Evolutionary conservation across 305 asterid species (phyloP).

Genomic region (Salvia sclarea): DNA sequence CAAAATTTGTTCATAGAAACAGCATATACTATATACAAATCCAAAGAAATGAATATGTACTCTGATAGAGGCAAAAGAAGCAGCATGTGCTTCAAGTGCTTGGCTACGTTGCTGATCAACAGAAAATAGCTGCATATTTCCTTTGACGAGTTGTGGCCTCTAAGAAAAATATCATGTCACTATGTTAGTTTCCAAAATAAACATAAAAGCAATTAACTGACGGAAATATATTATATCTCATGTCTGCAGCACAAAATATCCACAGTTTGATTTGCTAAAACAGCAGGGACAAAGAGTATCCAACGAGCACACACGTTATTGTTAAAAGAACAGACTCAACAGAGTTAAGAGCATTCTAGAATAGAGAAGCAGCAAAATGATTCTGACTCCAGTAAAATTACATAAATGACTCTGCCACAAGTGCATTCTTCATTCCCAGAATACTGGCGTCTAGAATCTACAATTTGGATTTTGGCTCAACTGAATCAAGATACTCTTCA

Average conservation of each 20-base stretch:
- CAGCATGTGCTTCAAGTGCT: slow-evolving; percentile 98
- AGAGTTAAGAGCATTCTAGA: slow-evolving; percentile 5
- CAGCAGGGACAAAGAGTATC: background rate
- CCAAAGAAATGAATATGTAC: slow-evolving; percentile 42
- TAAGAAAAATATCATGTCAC: slow-evolving; percentile 33
- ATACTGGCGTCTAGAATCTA: background rate
- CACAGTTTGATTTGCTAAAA: background rate
- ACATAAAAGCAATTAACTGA: background rate
- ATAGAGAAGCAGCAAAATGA: background rate
- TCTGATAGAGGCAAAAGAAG: slow-evolving; percentile 83
- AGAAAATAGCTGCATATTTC: slow-evolving; percentile 91
- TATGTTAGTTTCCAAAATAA: slow-evolving; percentile 28
- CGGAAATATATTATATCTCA: background rate
- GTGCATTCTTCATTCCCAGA: background rate
- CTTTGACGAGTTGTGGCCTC: slow-evolving; percentile 94
- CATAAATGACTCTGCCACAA: background rate
- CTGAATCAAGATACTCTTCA: background rate
- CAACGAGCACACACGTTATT: background rate
- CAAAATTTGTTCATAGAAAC: slow-evolving; percentile 14
- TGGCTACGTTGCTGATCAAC: slow-evolving; percentile 97
- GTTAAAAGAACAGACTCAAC: background rate
- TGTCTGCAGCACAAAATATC: slow-evolving; percentile 19
- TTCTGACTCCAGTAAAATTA: background rate
- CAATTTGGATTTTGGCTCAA: background rate
- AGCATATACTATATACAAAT: slow-evolving; percentile 13